Evolutionary conservation across 306 rosid species (phyloP).

Genomic region (Prinsepia uniflora): DNA sequence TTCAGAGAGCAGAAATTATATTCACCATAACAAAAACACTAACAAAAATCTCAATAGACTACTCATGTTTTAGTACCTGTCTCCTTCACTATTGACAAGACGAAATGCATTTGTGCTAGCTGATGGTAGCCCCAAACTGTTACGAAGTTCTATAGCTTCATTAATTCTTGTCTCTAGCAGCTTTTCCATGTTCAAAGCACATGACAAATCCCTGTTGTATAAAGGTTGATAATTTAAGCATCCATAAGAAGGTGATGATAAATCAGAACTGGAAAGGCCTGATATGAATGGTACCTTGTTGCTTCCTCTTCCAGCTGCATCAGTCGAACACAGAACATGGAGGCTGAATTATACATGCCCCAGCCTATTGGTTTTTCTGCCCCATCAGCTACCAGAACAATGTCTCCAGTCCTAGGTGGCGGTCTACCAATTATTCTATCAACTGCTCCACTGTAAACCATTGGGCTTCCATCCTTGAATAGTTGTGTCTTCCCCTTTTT

Average conservation of each 20-base stretch:
- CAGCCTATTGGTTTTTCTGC: conserved; percentile 77
- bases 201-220: conserved; percentile 49
- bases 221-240: conserved; percentile 17
- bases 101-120: conserved; percentile 72
- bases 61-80: conserved; percentile 48
- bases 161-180: conserved; percentile 67
- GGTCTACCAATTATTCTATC: conserved; percentile 90
- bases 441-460: conserved; percentile 94
- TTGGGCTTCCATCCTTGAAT: conserved; percentile 96
- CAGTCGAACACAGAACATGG: conserved; percentile 87
- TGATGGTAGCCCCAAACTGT: conserved; percentile 77
- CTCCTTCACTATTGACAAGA: conserved; percentile 87
- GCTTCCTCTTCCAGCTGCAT: conserved; percentile 91
- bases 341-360: conserved; percentile 89
- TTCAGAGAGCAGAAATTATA: not conserved
- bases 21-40: not conserved
- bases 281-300: conserved; percentile 40
- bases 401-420: conserved; percentile 84
- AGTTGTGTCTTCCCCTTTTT: conserved; percentile 92
- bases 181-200: conserved; percentile 67
- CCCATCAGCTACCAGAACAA: conserved; percentile 87
- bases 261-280: conserved; percentile 12
- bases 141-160: conserved; percentile 60
- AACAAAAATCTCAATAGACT: not conserved
- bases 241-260: conserved; percentile 10